Base-by-base conservation (phyloP, 208 protist genomes). In the Trichomonas gallinae region DNA sequence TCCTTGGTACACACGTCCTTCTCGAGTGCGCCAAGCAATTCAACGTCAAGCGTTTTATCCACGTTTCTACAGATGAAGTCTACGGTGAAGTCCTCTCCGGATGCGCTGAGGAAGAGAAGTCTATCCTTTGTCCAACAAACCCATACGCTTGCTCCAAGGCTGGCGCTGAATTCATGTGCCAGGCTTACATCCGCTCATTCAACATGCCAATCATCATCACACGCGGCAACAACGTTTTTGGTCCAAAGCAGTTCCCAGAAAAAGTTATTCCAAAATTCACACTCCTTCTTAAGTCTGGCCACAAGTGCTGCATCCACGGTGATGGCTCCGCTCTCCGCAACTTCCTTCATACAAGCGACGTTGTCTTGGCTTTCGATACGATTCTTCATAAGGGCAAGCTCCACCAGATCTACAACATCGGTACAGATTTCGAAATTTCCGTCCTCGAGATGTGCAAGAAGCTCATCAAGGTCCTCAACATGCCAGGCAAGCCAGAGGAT, bases 1-100 rank as follows among this genome's bases (percentile, higher is more conserved):
- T 99, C 0, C 46, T 98, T 15, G 98, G 98, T 58, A 99, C 98
- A n/a, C 98, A 99, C 97, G 98, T 98, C 38, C 97, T 99, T 17
- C 96, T 99, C 0, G 99, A 99, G 96, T 89, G 96, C 63, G 89
- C 97, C 48, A 97, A 97, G 44, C 83, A 97, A 63, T 96, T 96
- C 72, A 97, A 98, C n/a, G 97, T 99, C 48, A 97, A 98, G 89
- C 97, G 98, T 26, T 99, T 99, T 96, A 97, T 99, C 81, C 98
- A 99, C 96, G 98, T 99, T 15, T 98, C 97, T 89, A 99, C 99
- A 0, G 99, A 99, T 97, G 99, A 99, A 97, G 99, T 99, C 58
- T 99, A 99, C 97, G 99, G 99, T 40, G 98, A 97, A 96, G 49
- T 85, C 34, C 36, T 48, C 13, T 81, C 11, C 96, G 58, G 89